These are phyloP conservation scores for Aspergillus sojae DNA, from an alignment of 2,329 filamentous ascomycete species.

Conservation along the genomic window DNA sequence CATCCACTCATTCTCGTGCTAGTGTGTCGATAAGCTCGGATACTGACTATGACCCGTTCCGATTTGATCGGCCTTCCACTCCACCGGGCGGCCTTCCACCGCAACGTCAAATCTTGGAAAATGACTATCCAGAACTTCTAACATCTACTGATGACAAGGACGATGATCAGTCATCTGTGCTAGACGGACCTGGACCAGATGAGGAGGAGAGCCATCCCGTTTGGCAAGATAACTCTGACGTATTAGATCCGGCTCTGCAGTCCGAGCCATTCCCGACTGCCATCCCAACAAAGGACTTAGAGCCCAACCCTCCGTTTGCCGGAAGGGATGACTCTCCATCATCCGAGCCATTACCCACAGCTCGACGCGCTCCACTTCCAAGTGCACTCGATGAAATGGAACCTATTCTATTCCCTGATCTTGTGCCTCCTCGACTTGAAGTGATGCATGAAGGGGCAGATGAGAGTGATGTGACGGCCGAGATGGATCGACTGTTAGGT, in stretches of 20 bases:
- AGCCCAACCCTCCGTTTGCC: constrained; percentile 10
- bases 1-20: constrained; percentile 30
- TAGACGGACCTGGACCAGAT: constrained; percentile 57
- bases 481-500: constrained; percentile 45
- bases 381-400: constrained; percentile 13
- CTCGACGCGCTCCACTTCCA: constrained; percentile 17
- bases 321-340: constrained; percentile 19
- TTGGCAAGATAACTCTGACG: constrained; percentile 24
- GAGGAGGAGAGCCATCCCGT: constrained; percentile 51
- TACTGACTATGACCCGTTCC: constrained; percentile 46
- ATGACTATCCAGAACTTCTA: constrained; percentile 48
- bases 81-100: constrained; percentile 23
- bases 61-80: constrained; percentile 40
- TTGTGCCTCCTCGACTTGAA: constrained; percentile 42
- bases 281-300: constrained; percentile 24
- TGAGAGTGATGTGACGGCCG: constrained; percentile 38
- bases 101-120: constrained; percentile 43
- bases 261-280: constrained; percentile 30
- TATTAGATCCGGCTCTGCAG: constrained; percentile 16
- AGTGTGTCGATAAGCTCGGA: constrained; percentile 35
- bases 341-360: constrained; percentile 26
- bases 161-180: constrained; percentile 56
- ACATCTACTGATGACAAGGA: constrained; percentile 50
- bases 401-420: constrained; percentile 40
- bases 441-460: constrained; percentile 42